phyloP scores from a whole-genome alignment of 73 alveolate genomes.

The Tetrahymena thermophila region DNA sequence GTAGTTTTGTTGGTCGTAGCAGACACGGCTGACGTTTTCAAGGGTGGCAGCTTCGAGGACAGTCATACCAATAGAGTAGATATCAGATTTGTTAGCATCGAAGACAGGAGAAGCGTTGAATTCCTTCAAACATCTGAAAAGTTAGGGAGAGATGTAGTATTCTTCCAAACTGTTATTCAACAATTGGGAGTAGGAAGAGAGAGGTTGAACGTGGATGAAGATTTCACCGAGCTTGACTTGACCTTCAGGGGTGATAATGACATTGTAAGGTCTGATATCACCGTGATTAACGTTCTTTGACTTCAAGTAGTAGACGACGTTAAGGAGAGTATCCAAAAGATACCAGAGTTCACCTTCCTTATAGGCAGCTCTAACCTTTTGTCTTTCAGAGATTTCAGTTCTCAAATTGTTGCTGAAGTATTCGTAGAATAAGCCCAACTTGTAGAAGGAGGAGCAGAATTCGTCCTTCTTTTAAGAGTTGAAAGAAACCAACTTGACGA shows the following conservation, averaged over 20 bases:
- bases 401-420: background rate
- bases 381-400: background rate
- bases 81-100: background rate
- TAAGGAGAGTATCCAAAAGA: background rate
- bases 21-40: background rate
- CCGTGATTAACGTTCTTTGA: background rate
- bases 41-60: conserved; percentile 4
- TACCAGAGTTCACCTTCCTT: background rate
- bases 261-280: background rate
- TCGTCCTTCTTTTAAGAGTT: background rate
- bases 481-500: background rate
- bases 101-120: background rate
- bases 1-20: background rate
- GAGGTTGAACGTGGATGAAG: background rate
- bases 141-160: background rate
- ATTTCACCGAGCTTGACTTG: conserved; percentile 2
- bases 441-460: background rate
- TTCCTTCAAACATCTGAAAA: background rate
- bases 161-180: background rate
- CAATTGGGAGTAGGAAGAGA: background rate
- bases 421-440: conserved; percentile 1
- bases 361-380: background rate
- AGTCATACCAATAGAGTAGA: background rate
- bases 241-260: background rate
- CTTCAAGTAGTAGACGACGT: background rate